phyloP scores from a whole-genome alignment of 2,329 filamentous ascomycete species.

The Colletotrichum cereale region DNA sequence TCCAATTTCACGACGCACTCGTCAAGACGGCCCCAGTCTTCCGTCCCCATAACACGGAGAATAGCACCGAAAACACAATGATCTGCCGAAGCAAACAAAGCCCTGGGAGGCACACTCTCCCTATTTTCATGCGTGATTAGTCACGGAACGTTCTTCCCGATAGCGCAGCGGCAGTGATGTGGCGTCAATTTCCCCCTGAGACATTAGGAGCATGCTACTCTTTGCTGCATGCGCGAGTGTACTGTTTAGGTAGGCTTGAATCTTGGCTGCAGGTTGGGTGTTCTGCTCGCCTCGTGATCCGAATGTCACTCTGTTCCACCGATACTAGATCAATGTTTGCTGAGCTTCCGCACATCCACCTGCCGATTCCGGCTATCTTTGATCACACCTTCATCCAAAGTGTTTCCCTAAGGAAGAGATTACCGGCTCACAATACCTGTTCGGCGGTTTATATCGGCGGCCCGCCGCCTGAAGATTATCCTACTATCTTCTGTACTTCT shows the following conservation, averaged over 20 bases:
- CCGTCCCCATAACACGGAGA: slow-evolving; percentile 11
- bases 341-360: background rate
- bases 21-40: background rate
- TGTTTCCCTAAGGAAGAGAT: slow-evolving; percentile 14
- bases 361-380: slow-evolving; percentile 11
- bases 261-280: background rate
- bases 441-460: background rate
- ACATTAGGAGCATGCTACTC: background rate
- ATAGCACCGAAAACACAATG: slow-evolving; percentile 20
- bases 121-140: background rate
- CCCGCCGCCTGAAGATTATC: background rate
- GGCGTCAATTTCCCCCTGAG: background rate
- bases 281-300: slow-evolving; percentile 7
- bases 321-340: slow-evolving; percentile 11
- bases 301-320: background rate
- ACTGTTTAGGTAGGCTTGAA: slow-evolving; percentile 18
- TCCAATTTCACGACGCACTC: background rate
- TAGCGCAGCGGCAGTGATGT: background rate
- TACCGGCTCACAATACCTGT: slow-evolving; percentile 6
- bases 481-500: background rate
- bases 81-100: slow-evolving; percentile 34
- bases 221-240: background rate
- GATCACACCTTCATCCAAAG: background rate
- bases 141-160: background rate
- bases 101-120: background rate